A percentile compares a stretch with the other conserved stretches of the same genome.
Evolutionary conservation across 345 rosid species (phyloP).

Genomic region (Diplotaxis tenuifolia): DNA sequence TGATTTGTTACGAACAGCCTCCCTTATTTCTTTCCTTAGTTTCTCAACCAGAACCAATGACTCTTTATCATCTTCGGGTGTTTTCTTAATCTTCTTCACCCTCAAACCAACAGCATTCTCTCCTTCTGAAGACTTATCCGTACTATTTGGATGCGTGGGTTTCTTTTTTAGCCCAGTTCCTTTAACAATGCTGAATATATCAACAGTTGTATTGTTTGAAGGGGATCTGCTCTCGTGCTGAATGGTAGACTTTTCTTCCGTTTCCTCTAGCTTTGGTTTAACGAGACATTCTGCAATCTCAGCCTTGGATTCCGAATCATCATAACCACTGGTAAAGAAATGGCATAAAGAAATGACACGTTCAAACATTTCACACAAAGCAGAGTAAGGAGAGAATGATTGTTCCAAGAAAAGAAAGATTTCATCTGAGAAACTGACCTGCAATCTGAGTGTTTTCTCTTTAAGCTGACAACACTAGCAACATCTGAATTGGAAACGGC

Average conservation of each 20-base stretch:
- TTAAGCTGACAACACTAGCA: constrained; percentile 45
- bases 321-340: constrained; percentile 37
- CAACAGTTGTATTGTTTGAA: constrained; percentile 43
- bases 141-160: constrained; percentile 28
- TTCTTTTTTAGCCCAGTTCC: constrained; percentile 44
- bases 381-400: constrained; percentile 7
- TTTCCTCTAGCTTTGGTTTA: constrained; percentile 47
- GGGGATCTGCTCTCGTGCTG: constrained; percentile 36
- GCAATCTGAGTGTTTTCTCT: constrained; percentile 59
- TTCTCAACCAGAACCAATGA: constrained; percentile 68
- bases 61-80: constrained; percentile 61
- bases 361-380: constrained; percentile 17
- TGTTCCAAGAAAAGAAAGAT: constrained; percentile 8
- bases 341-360: constrained; percentile 8
- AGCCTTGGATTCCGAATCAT: constrained; percentile 37
- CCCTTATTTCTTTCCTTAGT: constrained; percentile 87
- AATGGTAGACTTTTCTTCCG: constrained; percentile 40
- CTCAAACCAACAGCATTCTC: constrained; percentile 68
- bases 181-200: constrained; percentile 76
- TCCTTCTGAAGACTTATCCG: constrained; percentile 49
- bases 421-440: constrained; percentile 45
- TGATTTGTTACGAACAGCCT: constrained; percentile 71
- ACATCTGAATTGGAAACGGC: constrained; percentile 39
- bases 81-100: constrained; percentile 89
- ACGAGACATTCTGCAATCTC: constrained; percentile 39